Evolutionary conservation across 2,329 filamentous ascomycete species (phyloP), one percentile per base, ranked within the genome.

Genomic region (Epichloe typhina): DNA sequence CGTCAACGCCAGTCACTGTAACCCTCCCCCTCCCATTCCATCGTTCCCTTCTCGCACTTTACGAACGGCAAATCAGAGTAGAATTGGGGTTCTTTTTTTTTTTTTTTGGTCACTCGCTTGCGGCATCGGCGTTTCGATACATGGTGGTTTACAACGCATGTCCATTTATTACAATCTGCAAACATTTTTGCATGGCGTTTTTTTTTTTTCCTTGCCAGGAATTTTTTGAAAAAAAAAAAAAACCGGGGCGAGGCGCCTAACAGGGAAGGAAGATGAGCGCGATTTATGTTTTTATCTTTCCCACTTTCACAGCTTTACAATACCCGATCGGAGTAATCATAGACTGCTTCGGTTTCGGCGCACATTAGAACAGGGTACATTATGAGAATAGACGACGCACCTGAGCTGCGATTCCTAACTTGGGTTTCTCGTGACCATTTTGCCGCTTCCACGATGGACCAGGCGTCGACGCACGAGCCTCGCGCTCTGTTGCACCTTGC

Each of bases 1-100:
- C 75, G 79, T 31, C 61, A 64, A 53, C 59, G 61, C 46, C 56
- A 53, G 45, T 38, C 54, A 41, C 51, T 53, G 52, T 46, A 9
- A 6, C 3, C 11, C n/a, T 46, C 1, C 17, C 12, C 11, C 36
- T 2, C 11, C 5, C 40, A 23, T 13, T 26, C 19, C 11, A 41
- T 2, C 6, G 26, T 31, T 9, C 26, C 26, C 9, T 1, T 12
- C 11, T 42, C 31, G 12, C 40, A n/a, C 47, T 19, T 39, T 15
- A 8, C 3, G 26, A n/a, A 44, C 31, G 12, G 44, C 12, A 3
- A 7, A 2, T 44, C 13, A 35, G 17, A 43, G 39, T 23, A 44
- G n/a, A n/a, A 35, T 40, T 40, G 19, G 4, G 17, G 7, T 13
- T n/a, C 2, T 5, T 23, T 2, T 6, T 23, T 35, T 23, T 26